Conservation (phyloP, 495 filamentous ascomycete genomes). For the Neurospora cerealis region DNA sequence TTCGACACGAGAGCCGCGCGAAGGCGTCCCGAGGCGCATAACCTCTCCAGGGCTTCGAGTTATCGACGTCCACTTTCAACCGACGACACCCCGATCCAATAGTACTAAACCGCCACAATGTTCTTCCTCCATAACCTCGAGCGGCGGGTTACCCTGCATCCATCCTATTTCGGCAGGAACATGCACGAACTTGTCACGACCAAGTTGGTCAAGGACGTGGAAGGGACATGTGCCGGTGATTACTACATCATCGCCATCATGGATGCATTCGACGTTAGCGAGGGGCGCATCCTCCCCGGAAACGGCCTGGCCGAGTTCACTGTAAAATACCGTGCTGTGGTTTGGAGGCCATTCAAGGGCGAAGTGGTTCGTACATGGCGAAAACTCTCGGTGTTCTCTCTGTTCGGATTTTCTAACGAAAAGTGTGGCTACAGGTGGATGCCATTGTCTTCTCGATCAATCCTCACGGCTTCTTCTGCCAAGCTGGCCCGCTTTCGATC, state of each 20-base stretch:
- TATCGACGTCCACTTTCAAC: background rate
- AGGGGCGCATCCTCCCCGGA: conserved; percentile 82
- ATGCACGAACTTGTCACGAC: conserved; percentile 81
- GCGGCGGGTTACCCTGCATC: conserved; percentile 85
- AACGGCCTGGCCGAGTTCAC: conserved; percentile 89
- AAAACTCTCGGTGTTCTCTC: background rate
- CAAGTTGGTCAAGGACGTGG: conserved; percentile 81
- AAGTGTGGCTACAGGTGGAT: conserved; percentile 56
- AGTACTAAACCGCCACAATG: conserved; percentile 42
- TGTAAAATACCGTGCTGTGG: conserved; percentile 86
- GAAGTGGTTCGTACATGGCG: conserved; percentile 63
- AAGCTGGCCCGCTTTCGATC: conserved; percentile 76
- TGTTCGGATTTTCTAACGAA: conserved; percentile 5
- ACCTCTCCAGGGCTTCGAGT: background rate
- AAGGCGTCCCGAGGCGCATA: background rate
- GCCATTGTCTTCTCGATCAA: conserved; percentile 84
- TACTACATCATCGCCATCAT: conserved; percentile 96
- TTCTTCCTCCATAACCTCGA: conserved; percentile 97
- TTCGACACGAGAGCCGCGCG: background rate
- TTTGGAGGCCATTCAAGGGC: conserved; percentile 94
- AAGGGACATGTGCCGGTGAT: conserved; percentile 83
- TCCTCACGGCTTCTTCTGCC: conserved; percentile 82
- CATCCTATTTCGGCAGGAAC: conserved; percentile 88
- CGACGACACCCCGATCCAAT: background rate
- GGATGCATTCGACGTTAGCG: conserved; percentile 85